Evolutionary conservation across 495 filamentous ascomycete species (phyloP).

Genomic region (Daldinia vernicosa): DNA sequence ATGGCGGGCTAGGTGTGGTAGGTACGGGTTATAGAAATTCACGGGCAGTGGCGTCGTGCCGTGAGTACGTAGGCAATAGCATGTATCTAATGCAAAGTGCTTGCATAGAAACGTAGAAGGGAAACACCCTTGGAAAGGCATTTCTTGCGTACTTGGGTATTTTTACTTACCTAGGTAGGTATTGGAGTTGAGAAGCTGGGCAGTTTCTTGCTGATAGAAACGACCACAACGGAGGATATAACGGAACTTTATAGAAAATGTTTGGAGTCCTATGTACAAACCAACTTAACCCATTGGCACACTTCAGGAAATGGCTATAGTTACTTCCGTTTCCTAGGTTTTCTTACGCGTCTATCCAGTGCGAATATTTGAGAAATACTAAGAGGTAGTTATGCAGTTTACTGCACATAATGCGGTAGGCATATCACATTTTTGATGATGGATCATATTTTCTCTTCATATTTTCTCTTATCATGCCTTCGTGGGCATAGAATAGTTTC

Average conservation of each 20-base stretch:
- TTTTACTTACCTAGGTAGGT: no score
- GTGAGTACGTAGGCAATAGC: not conserved
- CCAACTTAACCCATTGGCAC: not conserved
- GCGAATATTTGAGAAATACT: no score
- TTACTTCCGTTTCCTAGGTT: not conserved
- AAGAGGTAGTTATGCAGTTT: not conserved
- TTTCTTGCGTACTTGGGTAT: not conserved
- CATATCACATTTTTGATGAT: conserved; percentile 2
- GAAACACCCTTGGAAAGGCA: not conserved
- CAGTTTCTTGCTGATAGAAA: not conserved
- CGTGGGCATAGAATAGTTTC: not conserved
- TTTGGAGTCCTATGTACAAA: not conserved
- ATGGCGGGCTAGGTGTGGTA: not conserved
- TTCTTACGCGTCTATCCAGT: not conserved
- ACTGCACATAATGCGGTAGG: not conserved
- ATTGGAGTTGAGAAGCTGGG: not conserved
- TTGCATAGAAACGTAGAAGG: not conserved
- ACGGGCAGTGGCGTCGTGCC: not conserved
- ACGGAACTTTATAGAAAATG: not conserved
- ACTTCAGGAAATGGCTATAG: not conserved
- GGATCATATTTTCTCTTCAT: conserved; percentile 10
- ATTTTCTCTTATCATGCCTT: conserved; percentile 6
- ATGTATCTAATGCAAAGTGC: not conserved
- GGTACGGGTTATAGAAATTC: not conserved
- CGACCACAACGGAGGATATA: not conserved